These are phyloP conservation scores for Cryphonectria japonica DNA, from an alignment of 2,329 filamentous ascomycete species.

Conservation along the genomic window DNA sequence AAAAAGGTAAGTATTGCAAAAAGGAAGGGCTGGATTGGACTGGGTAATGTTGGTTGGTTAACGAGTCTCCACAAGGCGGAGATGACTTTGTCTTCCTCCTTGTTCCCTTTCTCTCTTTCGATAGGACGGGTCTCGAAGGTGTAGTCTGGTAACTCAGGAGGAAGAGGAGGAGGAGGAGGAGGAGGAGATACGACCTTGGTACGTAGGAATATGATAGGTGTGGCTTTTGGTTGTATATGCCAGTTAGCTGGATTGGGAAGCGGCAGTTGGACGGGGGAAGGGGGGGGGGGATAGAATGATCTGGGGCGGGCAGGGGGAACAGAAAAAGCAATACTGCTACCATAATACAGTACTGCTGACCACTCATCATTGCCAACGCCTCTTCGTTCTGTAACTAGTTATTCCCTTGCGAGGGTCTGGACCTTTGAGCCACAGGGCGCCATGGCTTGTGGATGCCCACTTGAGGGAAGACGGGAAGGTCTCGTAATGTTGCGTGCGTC, in stretches of 20 bases:
- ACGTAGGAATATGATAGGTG: neutral
- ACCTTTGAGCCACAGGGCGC: neutral
- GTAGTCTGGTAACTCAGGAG: neutral
- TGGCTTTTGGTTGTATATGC: neutral
- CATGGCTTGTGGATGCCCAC: neutral
- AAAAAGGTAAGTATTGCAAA: neutral
- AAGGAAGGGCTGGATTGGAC: neutral
- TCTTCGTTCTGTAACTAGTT: neutral
- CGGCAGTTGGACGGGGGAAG: neutral
- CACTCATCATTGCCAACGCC: neutral
- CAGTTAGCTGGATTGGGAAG: neutral
- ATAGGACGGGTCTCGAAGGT: neutral
- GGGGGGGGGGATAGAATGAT: neutral
- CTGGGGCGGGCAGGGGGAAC: neutral
- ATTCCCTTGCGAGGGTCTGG: neutral
- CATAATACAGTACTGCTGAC: neutral
- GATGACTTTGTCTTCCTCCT: neutral
- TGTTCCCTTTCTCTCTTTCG: too few relatives aligned
- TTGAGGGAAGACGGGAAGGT: neutral
- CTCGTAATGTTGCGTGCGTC: neutral
- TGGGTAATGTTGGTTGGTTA: neutral
- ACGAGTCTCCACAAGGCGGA: neutral
- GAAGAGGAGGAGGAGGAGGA: too few relatives aligned
- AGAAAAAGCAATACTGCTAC: neutral
- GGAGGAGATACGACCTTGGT: neutral